Base-by-base conservation (phyloP, 306 rosid genomes). In the Castanospermum australe region DNA sequence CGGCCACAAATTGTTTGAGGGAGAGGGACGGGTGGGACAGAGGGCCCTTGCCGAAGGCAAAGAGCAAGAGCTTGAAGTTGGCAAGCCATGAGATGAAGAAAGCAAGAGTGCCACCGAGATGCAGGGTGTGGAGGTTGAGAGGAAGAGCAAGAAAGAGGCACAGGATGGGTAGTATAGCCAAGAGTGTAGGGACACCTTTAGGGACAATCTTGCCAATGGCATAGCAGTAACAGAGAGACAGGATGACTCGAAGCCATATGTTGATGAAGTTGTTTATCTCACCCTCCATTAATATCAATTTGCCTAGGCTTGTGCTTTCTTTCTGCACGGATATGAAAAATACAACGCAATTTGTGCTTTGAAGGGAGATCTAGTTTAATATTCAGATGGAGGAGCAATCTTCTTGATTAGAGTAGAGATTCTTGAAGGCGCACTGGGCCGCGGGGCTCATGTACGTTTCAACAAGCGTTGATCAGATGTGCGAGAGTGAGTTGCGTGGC, bases 61-160 rank as follows among this genome's bases (percentile, higher is more conserved):
- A 82, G 76, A 87, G 88, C 0, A 80, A 56, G 60, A 84, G 85
- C 61, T 87, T 87, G 73, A 71, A 82, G 25, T 82, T 84, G 0
- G 85, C 85, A 18, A 87, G 87, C 88, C 88, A 87, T 1, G 76
- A 17, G n/a, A 87, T 41, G 81, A 84, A 78, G 80, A 84, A 84
- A 28, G 80, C 42, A 21, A 78, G 15, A 3, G 78, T 9, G 55
- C 88, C 90, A 11, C 35, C 22, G 8, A 87, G 84, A 55, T 87
- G 85, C n/a, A 87, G 0, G 22, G 86, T 11, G 15, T 57, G 59
- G 21, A 84, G 75, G 5, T 11, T 2, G 11, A 87, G 81, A 57
- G 88, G 90, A 63, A 77, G 81, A 65, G 10, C 0, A 6, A 87
- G 80, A 41, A 59, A 71, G 76, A 87, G 69, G 52, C 0, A 38